Evolutionary conservation across 768 basidiomycete species (phyloP), one percentile per base, ranked within the genome.

Genomic region (Termitomyces titanicus): DNA sequence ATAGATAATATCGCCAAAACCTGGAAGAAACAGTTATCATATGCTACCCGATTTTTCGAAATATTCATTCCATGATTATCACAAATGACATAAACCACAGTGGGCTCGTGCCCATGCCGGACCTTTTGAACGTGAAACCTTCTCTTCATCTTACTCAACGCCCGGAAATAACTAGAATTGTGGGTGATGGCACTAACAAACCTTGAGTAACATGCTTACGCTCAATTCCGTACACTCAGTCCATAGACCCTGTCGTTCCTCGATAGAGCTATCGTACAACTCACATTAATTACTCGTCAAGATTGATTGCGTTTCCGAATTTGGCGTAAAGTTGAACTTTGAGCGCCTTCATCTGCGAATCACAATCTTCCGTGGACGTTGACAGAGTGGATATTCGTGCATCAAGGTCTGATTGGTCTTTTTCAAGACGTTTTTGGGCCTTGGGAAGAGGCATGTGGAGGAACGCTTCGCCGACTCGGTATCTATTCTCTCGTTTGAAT

Each of bases 271-370:
- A 25, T 50, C 43, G 42, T 45, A 38, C 27, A 45, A 27, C 15
- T 8, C 22, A 29, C 7, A 22, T 17, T 27, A 5, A 10, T 44
- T 69, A 89, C 66, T 90, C 91, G 68, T 96, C 94, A 44, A 97
- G 81, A 69, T 97, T 97, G 71, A 96, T 96, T 37, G 94, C 89
- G 39, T 80, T 83, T 18, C 94, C 94, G 67, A 98, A 98, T 71
- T 94, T 95, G 25, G 90, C 91, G 65, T 97, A 97, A 52, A 94
- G 66, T 0, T 76, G 66, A 39, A 88, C 79, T 67, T 94, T 94
- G 42, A 94, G 82, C 49, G 81, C 81, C 65, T 89, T 88, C 91
- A 94, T 92, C 63, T 83, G 74, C 31, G 70, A 76, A 62, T 91
- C 86, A 66, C 86, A 89, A 18, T 84, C 79, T 49, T 85, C 83